Percentiles rank a stretch among this genome's conserved stretches.
Conservation (phyloP, 139 green algal genomes). For the Tetradesmus obliquus region DNA sequence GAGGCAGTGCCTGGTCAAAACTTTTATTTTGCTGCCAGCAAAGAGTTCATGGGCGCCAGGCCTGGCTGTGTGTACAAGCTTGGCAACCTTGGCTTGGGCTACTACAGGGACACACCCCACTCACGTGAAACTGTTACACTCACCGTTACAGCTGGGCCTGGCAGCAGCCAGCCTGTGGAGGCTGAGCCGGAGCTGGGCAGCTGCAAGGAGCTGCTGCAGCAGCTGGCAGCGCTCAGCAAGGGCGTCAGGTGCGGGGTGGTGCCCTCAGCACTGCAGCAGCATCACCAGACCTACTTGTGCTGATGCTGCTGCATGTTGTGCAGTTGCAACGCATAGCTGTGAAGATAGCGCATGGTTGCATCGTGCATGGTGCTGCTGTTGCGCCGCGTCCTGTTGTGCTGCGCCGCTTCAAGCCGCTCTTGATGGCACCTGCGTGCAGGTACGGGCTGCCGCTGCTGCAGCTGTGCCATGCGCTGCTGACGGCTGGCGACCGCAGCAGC, state of each 20-base stretch:
- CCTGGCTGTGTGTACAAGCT: neutral
- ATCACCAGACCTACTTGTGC: neutral
- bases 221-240: slow-evolving; percentile 31
- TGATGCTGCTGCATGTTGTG: neutral
- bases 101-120: neutral
- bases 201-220: slow-evolving; percentile 19
- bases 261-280: neutral
- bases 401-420: too few species aligned
- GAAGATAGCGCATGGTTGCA: neutral
- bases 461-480: slow-evolving; percentile 41
- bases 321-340: neutral
- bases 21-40: neutral
- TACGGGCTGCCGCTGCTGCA: slow-evolving; percentile 43
- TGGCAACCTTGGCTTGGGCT: neutral
- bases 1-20: neutral
- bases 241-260: neutral
- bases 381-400: too few species aligned
- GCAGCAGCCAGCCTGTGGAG: neutral
- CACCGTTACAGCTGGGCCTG: neutral
- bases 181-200: neutral
- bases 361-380: neutral
- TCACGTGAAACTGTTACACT: too few species aligned
- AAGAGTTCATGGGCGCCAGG: neutral
- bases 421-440: neutral
- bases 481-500: neutral